These are phyloP conservation scores for Huiozyma sinensis DNA, from an alignment of 805 yeast species.

Conservation along the genomic window DNA sequence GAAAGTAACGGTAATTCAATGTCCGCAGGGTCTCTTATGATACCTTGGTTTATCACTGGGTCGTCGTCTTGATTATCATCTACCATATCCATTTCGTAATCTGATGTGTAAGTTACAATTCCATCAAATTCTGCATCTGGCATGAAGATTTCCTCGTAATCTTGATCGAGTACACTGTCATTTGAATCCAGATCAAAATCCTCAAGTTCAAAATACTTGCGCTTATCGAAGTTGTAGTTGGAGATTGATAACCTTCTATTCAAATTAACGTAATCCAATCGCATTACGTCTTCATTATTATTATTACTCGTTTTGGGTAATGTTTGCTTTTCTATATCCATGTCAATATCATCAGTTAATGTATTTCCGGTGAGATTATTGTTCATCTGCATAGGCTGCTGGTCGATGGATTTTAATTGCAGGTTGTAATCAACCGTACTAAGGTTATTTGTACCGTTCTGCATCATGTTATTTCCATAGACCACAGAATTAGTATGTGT, in stretches of 20 bases:
- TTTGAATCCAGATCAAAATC: conserved; percentile 10
- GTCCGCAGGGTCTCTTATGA: neutral
- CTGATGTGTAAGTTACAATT: neutral
- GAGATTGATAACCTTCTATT: conserved; percentile 23
- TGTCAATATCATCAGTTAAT: conserved; percentile 10
- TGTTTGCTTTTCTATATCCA: neutral
- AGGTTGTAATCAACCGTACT: neutral
- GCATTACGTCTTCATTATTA: neutral
- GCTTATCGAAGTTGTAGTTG: conserved; percentile 19
- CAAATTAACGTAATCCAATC: neutral
- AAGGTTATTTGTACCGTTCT: neutral
- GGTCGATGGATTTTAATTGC: conserved; percentile 3
- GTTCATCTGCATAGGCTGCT: conserved; percentile 1
- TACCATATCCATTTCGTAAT: neutral
- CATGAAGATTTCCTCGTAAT: neutral
- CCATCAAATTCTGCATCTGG: neutral
- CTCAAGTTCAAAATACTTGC: conserved; percentile 25
- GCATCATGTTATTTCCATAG: neutral
- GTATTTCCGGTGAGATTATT: conserved; percentile 27
- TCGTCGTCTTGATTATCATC: neutral
- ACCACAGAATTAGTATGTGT: too few relatives aligned
- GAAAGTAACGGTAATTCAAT: neutral
- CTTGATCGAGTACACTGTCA: neutral
- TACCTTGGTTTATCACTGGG: conserved; percentile 1
- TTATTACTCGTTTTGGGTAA: neutral